A percentile compares a stretch with the other conserved stretches of the same genome.
These are phyloP conservation scores for Aspergillus carlsbadensis DNA, from an alignment of 495 filamentous ascomycete genomes.

Conservation along the genomic window DNA sequence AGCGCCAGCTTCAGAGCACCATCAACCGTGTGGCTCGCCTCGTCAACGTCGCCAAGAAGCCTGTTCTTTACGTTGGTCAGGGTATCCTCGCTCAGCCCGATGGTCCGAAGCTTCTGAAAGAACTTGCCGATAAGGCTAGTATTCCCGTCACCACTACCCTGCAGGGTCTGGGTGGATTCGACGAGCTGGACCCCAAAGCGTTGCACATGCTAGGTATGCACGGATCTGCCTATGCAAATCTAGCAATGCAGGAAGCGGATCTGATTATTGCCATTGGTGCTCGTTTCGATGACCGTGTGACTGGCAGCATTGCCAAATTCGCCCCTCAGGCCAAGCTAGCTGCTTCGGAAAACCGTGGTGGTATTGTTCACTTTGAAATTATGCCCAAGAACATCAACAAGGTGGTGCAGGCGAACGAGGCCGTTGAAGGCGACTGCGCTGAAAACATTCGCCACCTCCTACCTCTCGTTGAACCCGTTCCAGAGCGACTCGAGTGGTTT, in stretches of 20 bases:
- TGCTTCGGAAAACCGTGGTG: constrained; percentile 53
- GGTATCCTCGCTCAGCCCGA: constrained; percentile 52
- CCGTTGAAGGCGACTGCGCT: constrained; percentile 59
- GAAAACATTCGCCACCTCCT: constrained; percentile 72
- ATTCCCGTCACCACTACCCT: constrained; percentile 65
- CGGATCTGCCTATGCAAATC: constrained; percentile 62
- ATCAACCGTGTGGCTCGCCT: constrained; percentile 54
- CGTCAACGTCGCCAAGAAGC: constrained; percentile 60
- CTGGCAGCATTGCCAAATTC: constrained; percentile 52
- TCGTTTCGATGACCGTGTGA: constrained; percentile 63
- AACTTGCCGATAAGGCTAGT: constrained; percentile 55
- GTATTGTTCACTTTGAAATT: constrained; percentile 66
- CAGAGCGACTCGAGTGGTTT: constrained; percentile 80
- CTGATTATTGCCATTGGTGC: constrained; percentile 61
- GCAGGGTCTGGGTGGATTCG: constrained; percentile 64
- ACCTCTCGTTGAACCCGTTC: constrained; percentile 61
- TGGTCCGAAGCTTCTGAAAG: constrained; percentile 52
- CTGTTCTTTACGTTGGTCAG: constrained; percentile 60
- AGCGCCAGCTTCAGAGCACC: constrained; percentile 46
- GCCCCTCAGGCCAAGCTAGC: constrained; percentile 58
- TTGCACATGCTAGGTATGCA: constrained; percentile 67
- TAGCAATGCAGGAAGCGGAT: constrained; percentile 66
- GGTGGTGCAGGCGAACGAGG: constrained; percentile 59
- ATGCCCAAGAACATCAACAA: constrained; percentile 67
- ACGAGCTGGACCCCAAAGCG: constrained; percentile 57